A percentile compares a stretch with the other conserved stretches of the same genome.
Evolutionary conservation across 495 filamentous ascomycete species (phyloP).

Genomic region (Tuber aestivum): DNA sequence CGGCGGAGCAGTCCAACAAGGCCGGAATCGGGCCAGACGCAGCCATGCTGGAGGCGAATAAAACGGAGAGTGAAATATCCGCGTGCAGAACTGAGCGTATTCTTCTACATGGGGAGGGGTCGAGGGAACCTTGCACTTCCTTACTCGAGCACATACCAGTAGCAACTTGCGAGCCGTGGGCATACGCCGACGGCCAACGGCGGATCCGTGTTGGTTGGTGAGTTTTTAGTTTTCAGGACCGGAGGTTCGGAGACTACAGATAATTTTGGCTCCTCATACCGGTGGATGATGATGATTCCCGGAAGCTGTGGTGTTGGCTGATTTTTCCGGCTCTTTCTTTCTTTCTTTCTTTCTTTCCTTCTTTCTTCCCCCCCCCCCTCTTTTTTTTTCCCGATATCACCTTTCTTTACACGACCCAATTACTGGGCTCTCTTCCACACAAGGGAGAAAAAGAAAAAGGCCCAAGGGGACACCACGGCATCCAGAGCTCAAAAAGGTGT

Average conservation of each 20-base stretch:
- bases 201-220: not conserved
- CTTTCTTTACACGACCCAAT: not conserved
- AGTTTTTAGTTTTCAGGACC: not conserved
- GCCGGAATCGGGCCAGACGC: not conserved
- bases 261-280: conserved; percentile 2
- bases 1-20: not conserved
- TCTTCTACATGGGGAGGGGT: not conserved
- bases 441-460: not conserved
- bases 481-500: not conserved
- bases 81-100: not conserved
- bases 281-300: not conserved
- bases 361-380: not conserved
- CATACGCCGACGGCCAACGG: not conserved
- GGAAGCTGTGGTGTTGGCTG: not conserved
- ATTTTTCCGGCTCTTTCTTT: not conserved
- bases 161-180: not conserved
- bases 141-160: not conserved
- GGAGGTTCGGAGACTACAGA: not conserved
- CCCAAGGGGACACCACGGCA: not conserved
- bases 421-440: not conserved
- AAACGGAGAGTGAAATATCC: not conserved
- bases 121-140: not conserved
- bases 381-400: conserved; percentile 3
- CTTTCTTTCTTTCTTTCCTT: not conserved
- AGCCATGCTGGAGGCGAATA: not conserved